Evolutionary conservation across 225 moss, liverwort and hornwort species (phyloP).

Genomic region (Marchantia polymorpha): DNA sequence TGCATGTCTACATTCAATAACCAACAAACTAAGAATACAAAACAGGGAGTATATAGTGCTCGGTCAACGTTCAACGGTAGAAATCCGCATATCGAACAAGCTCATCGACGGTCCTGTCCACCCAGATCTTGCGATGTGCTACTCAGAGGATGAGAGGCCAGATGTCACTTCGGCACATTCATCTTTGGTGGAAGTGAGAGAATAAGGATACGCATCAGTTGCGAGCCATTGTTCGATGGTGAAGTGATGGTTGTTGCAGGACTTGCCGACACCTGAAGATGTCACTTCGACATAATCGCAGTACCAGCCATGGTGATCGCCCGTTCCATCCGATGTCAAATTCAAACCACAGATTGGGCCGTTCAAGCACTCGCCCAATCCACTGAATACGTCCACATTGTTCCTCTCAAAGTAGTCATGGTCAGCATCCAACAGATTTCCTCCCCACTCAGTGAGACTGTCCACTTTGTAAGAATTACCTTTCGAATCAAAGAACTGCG

Average conservation of each 20-base stretch:
- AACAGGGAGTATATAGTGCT: no score
- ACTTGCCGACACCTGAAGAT: conserved; percentile 27
- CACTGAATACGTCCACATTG: conserved; percentile 38
- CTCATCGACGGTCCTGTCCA: not conserved
- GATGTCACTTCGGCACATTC: conserved; percentile 15
- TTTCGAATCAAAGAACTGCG: conserved; percentile 16
- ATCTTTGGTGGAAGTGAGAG: conserved; percentile 14
- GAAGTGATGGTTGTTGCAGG: conserved; percentile 24
- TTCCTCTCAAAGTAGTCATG: conserved; percentile 33
- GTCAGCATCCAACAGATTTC: conserved; percentile 23
- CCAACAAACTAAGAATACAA: no score
- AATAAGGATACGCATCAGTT: conserved; percentile 28
- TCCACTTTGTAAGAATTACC: not conserved
- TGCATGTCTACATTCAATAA: no score
- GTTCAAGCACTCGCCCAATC: conserved; percentile 32
- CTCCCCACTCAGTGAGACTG: conserved; percentile 38
- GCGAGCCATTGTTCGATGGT: conserved; percentile 37
- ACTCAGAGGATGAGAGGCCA: not conserved
- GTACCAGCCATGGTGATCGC: conserved; percentile 39
- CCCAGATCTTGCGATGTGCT: not conserved
- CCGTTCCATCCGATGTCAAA: conserved; percentile 32
- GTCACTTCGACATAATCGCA: conserved; percentile 37
- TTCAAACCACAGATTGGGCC: conserved; percentile 33
- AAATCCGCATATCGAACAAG: no score
- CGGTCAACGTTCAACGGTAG: no score